Evolutionary conservation across 495 filamentous ascomycete species (phyloP), one percentile per base, ranked within the genome.

Genomic region (Coniosporium apollinis): DNA sequence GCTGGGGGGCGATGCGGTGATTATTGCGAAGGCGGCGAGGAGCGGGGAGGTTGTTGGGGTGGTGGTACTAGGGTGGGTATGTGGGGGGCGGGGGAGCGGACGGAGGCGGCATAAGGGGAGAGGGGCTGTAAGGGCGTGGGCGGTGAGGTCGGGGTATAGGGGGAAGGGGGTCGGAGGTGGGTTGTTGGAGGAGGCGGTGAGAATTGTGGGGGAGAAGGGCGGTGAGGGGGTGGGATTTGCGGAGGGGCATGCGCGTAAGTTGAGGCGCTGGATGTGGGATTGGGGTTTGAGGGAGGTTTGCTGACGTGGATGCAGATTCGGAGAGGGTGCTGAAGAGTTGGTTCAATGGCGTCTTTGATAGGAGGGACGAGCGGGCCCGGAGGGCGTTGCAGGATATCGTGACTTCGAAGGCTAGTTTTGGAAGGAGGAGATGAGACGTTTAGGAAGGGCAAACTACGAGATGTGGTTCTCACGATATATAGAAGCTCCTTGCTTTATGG

Each of bases 81-180:
- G 20, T 54, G 61, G 33, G 38, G 69, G 59, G 7, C 69, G 61
- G 19, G 51, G 54, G 45, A 45, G 32, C 21, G 50, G 28, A 44
- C 38, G 48, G 39, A 44, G 40, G 34, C 67, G 62, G 38, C 22
- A 28, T 25, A 30, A 39, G 14, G 47, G 52, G 32, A 42, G 38
- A 17, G 56, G 52, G 3, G 54, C 79, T 13, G 73, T 87, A 30
- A 61, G 76, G 16, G 82, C 77, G 1, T 86, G 82, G 79, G 81
- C 82, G 3, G 77, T 83, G 0, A 62, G 66, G 49, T 41, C 70
- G 39, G 59, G 54, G 43, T 86, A 81, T 50, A 64, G 84, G 9
- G 57, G 67, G 4, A 61, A 62, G 34, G 82, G 82, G 0, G 55
- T 91, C 5, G 84, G 82, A 3, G 57, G 47, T 11, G 74, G 67